Percentiles rank a stretch among this genome's conserved stretches.
phyloP scores from a whole-genome alignment of 2,329 filamentous ascomycete species.

The Helicocarpus griseus region DNA sequence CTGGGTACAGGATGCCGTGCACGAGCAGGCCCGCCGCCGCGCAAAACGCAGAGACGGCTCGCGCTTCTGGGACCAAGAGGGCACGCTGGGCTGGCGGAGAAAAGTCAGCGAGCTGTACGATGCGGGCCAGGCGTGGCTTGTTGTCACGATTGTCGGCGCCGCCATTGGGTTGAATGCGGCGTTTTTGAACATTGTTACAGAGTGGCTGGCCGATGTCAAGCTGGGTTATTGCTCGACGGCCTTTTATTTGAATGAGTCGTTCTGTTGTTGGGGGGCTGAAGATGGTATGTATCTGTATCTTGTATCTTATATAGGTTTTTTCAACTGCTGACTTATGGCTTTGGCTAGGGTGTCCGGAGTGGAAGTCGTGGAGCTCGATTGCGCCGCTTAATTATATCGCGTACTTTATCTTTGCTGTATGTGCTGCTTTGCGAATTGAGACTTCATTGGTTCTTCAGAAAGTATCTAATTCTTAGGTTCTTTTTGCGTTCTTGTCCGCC shows the following conservation, averaged over 20 bases:
- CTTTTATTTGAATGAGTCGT: slow-evolving; percentile 94
- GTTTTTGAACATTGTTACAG: slow-evolving; percentile 86
- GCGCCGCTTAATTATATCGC: slow-evolving; percentile 72
- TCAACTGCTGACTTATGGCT: slow-evolving; percentile 5
- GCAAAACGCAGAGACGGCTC: slow-evolving; percentile 62
- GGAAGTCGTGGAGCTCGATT: slow-evolving; percentile 79
- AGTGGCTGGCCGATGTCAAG: slow-evolving; percentile 95
- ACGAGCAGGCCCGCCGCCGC: slow-evolving; percentile 75
- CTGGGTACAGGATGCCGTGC: slow-evolving; percentile 95
- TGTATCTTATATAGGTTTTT: not conserved
- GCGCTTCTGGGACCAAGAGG: slow-evolving; percentile 59
- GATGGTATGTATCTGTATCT: slow-evolving; percentile 44
- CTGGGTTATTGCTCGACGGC: slow-evolving; percentile 89
- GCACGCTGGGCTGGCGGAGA: slow-evolving; percentile 67
- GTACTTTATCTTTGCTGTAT: slow-evolving; percentile 76
- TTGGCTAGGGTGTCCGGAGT: slow-evolving; percentile 65
- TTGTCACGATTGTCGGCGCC: slow-evolving; percentile 83
- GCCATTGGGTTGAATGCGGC: slow-evolving; percentile 90
- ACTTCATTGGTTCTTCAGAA: too few species aligned
- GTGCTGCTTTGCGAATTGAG: too few species aligned
- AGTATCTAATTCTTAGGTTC: slow-evolving; percentile 40
- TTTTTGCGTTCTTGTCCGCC: slow-evolving; percentile 75
- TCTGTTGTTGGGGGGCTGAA: slow-evolving; percentile 96
- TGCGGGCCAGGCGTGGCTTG: slow-evolving; percentile 95
- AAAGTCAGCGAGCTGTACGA: slow-evolving; percentile 82